Evolutionary conservation across 2,329 filamentous ascomycete species (phyloP), one percentile per base, ranked within the genome.

Genomic region (Chaetomiaceae sp.): DNA sequence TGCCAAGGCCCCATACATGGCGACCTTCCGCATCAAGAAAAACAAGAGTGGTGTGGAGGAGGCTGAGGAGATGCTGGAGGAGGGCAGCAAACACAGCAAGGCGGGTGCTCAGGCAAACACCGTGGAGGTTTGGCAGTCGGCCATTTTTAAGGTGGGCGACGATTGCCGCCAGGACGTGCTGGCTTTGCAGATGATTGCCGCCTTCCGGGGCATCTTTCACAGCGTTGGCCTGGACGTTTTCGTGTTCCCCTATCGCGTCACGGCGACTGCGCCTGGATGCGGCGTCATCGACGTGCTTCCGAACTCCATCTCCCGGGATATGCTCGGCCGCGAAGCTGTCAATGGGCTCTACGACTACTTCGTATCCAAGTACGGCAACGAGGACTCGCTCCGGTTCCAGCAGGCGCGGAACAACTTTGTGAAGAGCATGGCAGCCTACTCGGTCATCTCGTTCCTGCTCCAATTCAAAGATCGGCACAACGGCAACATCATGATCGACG

Each of bases 381-480:
- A 97, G 69, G 90, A 97, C 68, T 95, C 89, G 1, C 85, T 96
- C 44, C 84, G 85, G 34, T 99, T 96, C 77, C 95, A 99, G 70
- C 86, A 92, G 68, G 93, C 93, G 10, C 86, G 93, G 56, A 91
- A 82, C 72, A 97, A 97, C 70, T 99, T 99, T 66, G 91, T 99
- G 70, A 99, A 99, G 74, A 93, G 87, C 65, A 97, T 99, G 93
- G 93, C 95, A 0, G 95, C 93, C 12, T 99, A 99, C 74, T 95
- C 88, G 16, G 86, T 99, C 63, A 97, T 99, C 58, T 95, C 89
- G 0, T 99, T 95, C 72, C 76, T 99, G 13, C 75, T 99, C 33
- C 95, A 99, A 65, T 97, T 99, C 83, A 99, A 99, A 70, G 93
- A 99, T 67, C 85, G 93, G 3, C 93, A 99, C 73, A 99, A 99